Base-by-base conservation (phyloP, 768 basidiomycete genomes). In the Mycena sanguinolenta region DNA sequence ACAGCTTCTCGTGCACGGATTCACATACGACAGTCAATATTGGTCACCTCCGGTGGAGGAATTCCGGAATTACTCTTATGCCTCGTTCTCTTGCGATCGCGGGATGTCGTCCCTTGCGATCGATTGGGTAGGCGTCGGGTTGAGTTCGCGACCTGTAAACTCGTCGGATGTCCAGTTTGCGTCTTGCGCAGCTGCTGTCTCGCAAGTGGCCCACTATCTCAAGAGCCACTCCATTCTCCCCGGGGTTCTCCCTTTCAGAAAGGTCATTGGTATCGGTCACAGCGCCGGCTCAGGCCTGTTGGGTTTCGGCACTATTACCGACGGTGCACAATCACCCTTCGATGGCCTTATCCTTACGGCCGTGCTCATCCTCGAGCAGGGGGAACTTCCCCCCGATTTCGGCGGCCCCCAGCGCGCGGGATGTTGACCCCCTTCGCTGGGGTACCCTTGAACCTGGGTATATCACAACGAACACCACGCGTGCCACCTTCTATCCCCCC, bases 261-360 rank as follows among this genome's bases (percentile, higher is more conserved):
- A n/a, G n/a, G n/a, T n/a, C n/a, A n/a, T n/a, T 44, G 42, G 42
- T 19, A 44, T 52, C n/a, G 50, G 50, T 10, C 50, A 52, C 50
- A 52, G 50, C 25, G 50, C 50, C n/a, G 50, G 50, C 23, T 52
- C 50, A 52, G 50, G n/a, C 50, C 50, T 52, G 50, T 52, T 52
- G 50, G n/a, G n/a, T 52, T 52, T 52, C 23, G 25, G 23, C 23
- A 21, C 50, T 21, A 23, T 52, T 23, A 23, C 25, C 25, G 50
- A 52, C 21, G 50, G 50, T 52, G n/a, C 50, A 23, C 25, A 52
- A 27, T 52, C 50, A 8, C 50, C 50, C 50, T 52, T 52, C 50
- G 50, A 52, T 27, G 50, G 50, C 23, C 50, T 52, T 21, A 52
- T 52, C n/a, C n/a, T 52, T 8, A 52, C 50, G 4, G 23, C n/a